Percentiles rank a stretch among this genome's conserved stretches.
These are phyloP conservation scores for Alloteropsis semialata DNA, from an alignment of 176 grass and related monocot genomes.

Conservation along the genomic window DNA sequence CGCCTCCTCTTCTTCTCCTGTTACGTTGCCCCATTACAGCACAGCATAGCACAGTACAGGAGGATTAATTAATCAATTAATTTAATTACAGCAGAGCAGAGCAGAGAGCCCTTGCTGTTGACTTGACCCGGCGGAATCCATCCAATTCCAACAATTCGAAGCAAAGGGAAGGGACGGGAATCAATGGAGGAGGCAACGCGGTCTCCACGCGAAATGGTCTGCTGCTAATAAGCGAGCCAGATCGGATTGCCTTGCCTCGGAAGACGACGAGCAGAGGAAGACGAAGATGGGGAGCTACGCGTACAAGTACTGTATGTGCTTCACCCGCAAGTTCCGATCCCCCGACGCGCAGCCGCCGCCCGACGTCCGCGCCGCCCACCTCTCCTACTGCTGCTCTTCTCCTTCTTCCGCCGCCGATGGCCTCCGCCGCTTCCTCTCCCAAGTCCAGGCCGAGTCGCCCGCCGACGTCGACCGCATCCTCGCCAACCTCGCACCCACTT, in stretches of 20 bases:
- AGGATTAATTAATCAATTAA: too few species aligned
- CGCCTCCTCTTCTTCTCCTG: too few species aligned
- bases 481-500: conserved; percentile 16
- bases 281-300: conserved; percentile 44
- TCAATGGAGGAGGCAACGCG: too few species aligned
- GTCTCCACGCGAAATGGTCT: neutral
- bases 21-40: too few species aligned
- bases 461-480: conserved; percentile 41
- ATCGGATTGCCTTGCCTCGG: neutral
- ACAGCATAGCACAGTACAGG: too few species aligned
- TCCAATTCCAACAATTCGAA: too few species aligned
- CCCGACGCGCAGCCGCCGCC: conserved; percentile 53
- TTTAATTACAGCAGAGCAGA: too few species aligned
- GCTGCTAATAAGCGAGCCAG: neutral
- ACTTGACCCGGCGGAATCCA: too few species aligned
- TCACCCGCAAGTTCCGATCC: conserved; percentile 81
- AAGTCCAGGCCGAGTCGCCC: conserved; percentile 43
- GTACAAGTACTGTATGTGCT: conserved; percentile 76
- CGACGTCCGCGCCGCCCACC: conserved; percentile 55
- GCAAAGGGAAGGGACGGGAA: too few species aligned
- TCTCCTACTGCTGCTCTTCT: neutral
- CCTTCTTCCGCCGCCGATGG: neutral
- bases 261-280: neutral
- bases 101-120: too few species aligned
- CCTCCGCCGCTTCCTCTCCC: conserved; percentile 46